Evolutionary conservation across 768 basidiomycete genomes (phyloP), one percentile per base, ranked within the genome.

Genomic region (Sarcomyxa edulis): DNA sequence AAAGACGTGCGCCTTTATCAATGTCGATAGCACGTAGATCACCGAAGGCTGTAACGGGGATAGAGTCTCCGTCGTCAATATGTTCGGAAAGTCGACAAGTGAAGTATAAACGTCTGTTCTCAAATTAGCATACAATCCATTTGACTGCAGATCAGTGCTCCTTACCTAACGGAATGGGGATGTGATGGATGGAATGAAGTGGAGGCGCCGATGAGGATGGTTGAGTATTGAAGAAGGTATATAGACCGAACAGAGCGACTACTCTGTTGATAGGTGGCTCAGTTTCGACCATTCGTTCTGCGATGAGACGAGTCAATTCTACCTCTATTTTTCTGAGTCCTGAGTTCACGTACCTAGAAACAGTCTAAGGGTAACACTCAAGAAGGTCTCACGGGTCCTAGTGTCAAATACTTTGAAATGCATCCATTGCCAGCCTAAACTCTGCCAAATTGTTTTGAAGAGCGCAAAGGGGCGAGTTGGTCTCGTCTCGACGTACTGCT

Each of bases 351-450:
- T 27, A 26, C 88, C 85, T 27, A 78, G 59, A 53, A 91, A 84
- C 14, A 87, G 59, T 32, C 87, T 65, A 37, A 71, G 60, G 2
- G 76, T 72, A 7, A 76, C 67, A 23, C 64, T 65, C 20, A 90
- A 57, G 56, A 87, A 85, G 0, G 64, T 54, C 32, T 81, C 74
- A 25, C 88, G 73, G 15, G 81, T 65, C 34, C 82, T 70, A 29
- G 68, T 59, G 49, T 91, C 86, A 42, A 84, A 75, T 3, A 81
- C 76, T 53, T 74, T 80, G 62, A 91, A 72, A 51, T 89, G 85
- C 30, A 87, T 57, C 74, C 77, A 86, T 22, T 66, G 61, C 88
- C 88, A 92, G 15, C 84, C 82, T 43, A 73, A 69, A 5, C 62
- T 60, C 8, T 53, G 55, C 88, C 89, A 92, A 14, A 86, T 50